These are phyloP conservation scores for Selaginella tamariscina DNA, from an alignment of 75 land plant genomes.

Conservation along the genomic window DNA sequence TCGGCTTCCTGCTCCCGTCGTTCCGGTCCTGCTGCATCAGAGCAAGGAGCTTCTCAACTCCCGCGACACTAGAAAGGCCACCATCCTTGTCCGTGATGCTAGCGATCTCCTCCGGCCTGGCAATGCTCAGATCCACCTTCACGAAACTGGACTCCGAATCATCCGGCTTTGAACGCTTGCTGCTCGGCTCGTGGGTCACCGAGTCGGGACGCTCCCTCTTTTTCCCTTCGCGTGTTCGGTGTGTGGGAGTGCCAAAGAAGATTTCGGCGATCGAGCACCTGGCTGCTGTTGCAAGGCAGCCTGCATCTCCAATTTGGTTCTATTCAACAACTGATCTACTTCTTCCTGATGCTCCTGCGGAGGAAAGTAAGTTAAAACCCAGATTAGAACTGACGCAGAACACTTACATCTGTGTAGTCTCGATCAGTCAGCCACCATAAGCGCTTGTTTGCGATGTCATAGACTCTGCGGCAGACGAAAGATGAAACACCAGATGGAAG, in stretches of 20 bases:
- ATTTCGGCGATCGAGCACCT: constrained; percentile 79
- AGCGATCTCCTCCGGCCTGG: constrained; percentile 52
- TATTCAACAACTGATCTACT: constrained; percentile 71
- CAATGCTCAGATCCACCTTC: constrained; percentile 39
- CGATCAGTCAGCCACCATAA: constrained; percentile 94
- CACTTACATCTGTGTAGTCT: constrained; percentile 86
- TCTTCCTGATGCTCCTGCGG: constrained; percentile 86
- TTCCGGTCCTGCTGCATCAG: constrained; percentile 60
- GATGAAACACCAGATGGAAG: constrained; percentile 71
- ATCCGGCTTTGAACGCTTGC: constrained; percentile 51
- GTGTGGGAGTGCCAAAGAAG: constrained; percentile 24
- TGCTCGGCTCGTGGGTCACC: constrained; percentile 38
- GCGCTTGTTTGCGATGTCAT: constrained; percentile 67
- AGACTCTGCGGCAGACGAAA: constrained; percentile 87
- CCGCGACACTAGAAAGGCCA: constrained; percentile 46
- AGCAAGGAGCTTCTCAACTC: constrained; percentile 66
- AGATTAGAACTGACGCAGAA: background rate
- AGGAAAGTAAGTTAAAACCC: background rate
- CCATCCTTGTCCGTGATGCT: constrained; percentile 70
- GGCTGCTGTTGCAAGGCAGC: constrained; percentile 53
- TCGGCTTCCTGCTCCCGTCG: constrained; percentile 38
- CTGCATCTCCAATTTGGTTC: constrained; percentile 88
- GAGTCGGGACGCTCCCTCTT: constrained; percentile 83
- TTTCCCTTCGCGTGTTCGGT: constrained; percentile 35
- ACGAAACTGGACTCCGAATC: constrained; percentile 44